phyloP scores from a whole-genome alignment of 1,284 basidiomycete species.

The Cutaneotrichosporon sp. region DNA sequence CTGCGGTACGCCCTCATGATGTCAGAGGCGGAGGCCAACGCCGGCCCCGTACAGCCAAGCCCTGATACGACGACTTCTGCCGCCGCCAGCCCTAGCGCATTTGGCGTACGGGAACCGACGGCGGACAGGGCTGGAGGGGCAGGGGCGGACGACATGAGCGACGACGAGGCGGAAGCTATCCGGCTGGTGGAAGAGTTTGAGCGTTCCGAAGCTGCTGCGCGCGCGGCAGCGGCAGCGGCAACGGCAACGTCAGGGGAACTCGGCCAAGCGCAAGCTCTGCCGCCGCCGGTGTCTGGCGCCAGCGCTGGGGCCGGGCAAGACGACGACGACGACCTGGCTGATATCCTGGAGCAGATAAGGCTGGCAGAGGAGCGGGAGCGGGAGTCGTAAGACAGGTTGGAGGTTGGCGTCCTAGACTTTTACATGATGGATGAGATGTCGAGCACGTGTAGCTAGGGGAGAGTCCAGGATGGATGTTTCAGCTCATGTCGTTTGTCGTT shows the following conservation, averaged over 20 bases:
- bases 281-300: too few species aligned
- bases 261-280: too few species aligned
- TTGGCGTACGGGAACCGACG: too few species aligned
- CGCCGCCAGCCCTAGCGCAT: background rate
- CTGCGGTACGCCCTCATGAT: constrained; percentile 40
- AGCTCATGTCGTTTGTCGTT: too few species aligned
- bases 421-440: too few species aligned
- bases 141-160: constrained; percentile 2
- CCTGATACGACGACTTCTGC: background rate
- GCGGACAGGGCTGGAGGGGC: background rate
- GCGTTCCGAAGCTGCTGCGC: constrained; percentile 3
- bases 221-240: background rate
- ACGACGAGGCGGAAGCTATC: constrained; percentile 16
- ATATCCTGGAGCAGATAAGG: constrained; percentile 33
- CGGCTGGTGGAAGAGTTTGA: constrained; percentile 12
- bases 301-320: too few species aligned
- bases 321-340: constrained; percentile 27
- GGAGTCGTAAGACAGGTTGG: background rate
- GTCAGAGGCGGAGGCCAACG: constrained; percentile 26
- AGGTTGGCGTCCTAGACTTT: too few species aligned
- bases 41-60: background rate
- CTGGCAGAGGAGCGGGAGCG: constrained; percentile 24
- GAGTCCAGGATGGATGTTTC: too few species aligned
- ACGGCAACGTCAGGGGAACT: too few species aligned
- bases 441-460: too few species aligned